These are phyloP conservation scores for Mortierella alpina DNA, from an alignment of 192 early-diverging fungal species.

Conservation along the genomic window DNA sequence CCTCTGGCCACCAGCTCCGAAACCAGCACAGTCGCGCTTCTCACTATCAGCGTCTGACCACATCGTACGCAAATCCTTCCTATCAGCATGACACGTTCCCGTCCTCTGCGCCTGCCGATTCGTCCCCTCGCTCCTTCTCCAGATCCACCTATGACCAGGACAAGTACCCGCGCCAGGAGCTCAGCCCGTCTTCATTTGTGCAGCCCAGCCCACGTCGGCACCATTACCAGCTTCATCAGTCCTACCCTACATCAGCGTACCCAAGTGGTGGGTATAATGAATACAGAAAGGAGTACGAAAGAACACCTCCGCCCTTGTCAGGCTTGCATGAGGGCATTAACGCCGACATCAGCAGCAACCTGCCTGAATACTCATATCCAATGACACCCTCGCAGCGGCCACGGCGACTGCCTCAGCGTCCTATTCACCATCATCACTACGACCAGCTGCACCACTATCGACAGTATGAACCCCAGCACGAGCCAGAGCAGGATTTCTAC, in stretches of 20 bases:
- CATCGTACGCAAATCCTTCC: too few relatives aligned
- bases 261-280: background rate
- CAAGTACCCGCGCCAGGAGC: background rate
- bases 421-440: background rate
- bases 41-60: background rate
- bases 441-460: background rate
- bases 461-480: constrained; percentile 1
- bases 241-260: background rate
- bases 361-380: constrained; percentile 36
- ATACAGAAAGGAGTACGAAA: too few relatives aligned
- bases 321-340: too few relatives aligned
- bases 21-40: background rate
- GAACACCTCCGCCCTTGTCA: background rate
- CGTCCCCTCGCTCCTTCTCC: constrained; percentile 22
- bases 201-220: background rate
- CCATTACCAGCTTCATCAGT: constrained; percentile 3
- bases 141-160: constrained; percentile 7
- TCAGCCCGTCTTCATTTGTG: constrained; percentile 1
- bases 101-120: constrained; percentile 25
- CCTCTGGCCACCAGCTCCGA: background rate
- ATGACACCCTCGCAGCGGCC: constrained; percentile 10
- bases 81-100: constrained; percentile 2
- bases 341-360: constrained; percentile 21
- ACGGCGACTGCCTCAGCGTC: constrained; percentile 3
- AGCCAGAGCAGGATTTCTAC: background rate